Base-by-base conservation (phyloP, 257 asterid species). In the Mitragyna speciosa region DNA sequence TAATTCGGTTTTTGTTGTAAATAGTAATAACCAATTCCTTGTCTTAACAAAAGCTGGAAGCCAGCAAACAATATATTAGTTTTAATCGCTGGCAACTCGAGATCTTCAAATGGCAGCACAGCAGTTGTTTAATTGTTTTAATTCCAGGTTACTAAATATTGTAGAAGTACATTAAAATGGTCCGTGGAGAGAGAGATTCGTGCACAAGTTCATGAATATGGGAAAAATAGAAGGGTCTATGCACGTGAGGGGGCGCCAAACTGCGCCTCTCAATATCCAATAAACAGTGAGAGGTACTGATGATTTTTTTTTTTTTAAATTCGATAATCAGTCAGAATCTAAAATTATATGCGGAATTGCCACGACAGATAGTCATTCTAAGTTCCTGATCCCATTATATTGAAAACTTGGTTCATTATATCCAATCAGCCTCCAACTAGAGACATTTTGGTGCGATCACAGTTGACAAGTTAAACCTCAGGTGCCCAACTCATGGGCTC, bases 71-170 rank as follows among this genome's bases (percentile, higher is more conserved):
- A 58, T 22, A 58, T 20, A 22, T 20, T 58, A 58, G 64, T 0
- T 17, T 51, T 33, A 52, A 15, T 19, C 2, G 56, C 52, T 28
- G 43, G 72, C 70, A 7, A 73, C 83, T 80, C 80, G 83, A 75
- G 80, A 80, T 80, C 83, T 80, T 75, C 83, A 75, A 75, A 64
- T 45, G 33, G 52, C 24, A 54, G n/a, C 69, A 8, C 7, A 61
- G 19, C 12, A 24, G 45, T 17, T 70, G 77, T 12, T 58, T 58
- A 20, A 22, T 8, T 2, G 51, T 73, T 54, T 49, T 49, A 73
- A 16, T 16, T 22, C 28, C 2, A 19, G 26, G 6, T 58, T 6
- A 22, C 64, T 58, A 22, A 58, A 2, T 20, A 58, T 20, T 56
- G 26, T 4, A 56, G 20, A 6, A 45, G 49, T 2, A 56, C 5